These are phyloP conservation scores for Phlebiopsis flavidoalba DNA, from an alignment of 768 basidiomycete species.

Conservation along the genomic window DNA sequence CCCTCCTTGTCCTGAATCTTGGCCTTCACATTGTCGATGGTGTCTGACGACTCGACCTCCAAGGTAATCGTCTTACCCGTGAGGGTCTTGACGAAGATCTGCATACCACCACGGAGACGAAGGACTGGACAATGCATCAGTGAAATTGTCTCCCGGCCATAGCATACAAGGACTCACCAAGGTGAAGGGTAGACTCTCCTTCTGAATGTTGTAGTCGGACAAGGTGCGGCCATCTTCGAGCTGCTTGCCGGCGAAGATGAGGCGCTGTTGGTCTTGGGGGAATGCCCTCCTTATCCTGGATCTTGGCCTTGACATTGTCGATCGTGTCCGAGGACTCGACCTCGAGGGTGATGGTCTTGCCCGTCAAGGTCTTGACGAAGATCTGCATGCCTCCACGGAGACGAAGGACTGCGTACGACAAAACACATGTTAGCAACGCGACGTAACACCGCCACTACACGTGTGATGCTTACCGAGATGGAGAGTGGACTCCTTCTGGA, in stretches of 20 bases:
- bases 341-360: conserved; percentile 86
- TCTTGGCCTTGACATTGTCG: conserved; percentile 77
- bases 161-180: conserved; percentile 25
- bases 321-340: conserved; percentile 77
- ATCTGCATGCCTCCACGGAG: conserved; percentile 63
- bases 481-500: conserved; percentile 17
- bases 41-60: conserved; percentile 32
- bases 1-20: conserved; percentile 34
- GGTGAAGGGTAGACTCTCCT: conserved; percentile 90
- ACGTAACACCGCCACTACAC: neutral
- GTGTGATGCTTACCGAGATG: conserved; percentile 31
- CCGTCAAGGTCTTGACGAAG: conserved; percentile 84
- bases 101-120: conserved; percentile 28
- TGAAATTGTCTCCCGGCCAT: neutral
- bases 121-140: conserved; percentile 12
- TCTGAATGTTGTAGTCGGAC: conserved; percentile 91
- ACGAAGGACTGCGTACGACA: conserved; percentile 35
- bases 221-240: conserved; percentile 91
- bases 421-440: conserved; percentile 25
- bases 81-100: conserved; percentile 32
- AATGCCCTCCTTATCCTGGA: conserved; percentile 82
- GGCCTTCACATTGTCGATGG: conserved; percentile 31
- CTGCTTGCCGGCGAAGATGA: conserved; percentile 97
- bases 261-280: conserved; percentile 88
- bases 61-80: conserved; percentile 32